Evolutionary conservation across 202 grass and related monocot species (phyloP), one percentile per base, ranked within the genome.

Genomic region (Panicum hallii): DNA sequence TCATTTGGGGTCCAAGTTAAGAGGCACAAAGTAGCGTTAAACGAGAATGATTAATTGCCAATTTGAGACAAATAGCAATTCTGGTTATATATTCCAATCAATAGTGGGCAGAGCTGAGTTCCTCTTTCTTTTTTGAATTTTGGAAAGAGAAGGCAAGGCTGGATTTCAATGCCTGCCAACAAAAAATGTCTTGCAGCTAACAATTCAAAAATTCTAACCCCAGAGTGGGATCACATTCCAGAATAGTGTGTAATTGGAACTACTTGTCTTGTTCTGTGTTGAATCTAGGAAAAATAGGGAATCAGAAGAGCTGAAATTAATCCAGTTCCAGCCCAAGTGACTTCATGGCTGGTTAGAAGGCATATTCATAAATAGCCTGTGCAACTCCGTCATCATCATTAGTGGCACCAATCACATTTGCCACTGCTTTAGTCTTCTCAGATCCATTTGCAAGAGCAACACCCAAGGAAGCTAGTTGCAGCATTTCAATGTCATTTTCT

Each of bases 401-500:
- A 79, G 87, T 80, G 32, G 94, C 87, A 7, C 94, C 94, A 26
- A 97, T 91, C 26, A 93, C 87, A 82, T 97, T 70, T 1, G 97
- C 91, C 70, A 97, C 93, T 23, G 88, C 87, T 93, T 97, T 99
- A 41, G 97, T 79, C 83, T 91, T 93, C 43, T 99, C 94, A 1
- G 97, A 91, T 52, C 97, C 94, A 75, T 99, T 99, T 72, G 92
- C 97, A 86, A 97, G 89, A 62, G 92, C 94, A 81, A 99, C 85
- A 26, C 97, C 97, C 17, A 97, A 72, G 10, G 91, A 96, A 87
- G 94, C 92, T 62, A 97, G 66, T 71, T 99, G 84, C 49, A 94
- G 80, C 97, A 99, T 94, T 93, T 99, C 97, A 13, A 93, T 84
- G 78, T 97, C 97, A 89, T 99, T 99, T 89, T 99, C 92, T 60